Percentiles rank a stretch among this genome's conserved stretches.
phyloP scores from a whole-genome alignment of 2,329 filamentous ascomycete genomes.

The Teratosphaeria viscida region DNA sequence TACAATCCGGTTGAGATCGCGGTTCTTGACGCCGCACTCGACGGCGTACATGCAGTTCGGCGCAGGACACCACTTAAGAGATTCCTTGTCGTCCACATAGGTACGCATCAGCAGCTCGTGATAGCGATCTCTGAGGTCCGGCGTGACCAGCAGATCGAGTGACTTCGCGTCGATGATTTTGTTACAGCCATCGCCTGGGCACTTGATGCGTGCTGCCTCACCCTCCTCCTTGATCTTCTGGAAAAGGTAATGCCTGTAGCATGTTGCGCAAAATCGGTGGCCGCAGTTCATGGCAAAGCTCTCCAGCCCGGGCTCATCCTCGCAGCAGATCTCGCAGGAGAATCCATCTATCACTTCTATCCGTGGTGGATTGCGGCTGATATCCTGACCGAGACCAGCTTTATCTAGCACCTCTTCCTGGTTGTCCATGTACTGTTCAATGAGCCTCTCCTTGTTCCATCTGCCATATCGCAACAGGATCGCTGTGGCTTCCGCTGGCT shows the following conservation, averaged over 20 bases:
- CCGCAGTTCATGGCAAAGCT: conserved; percentile 93
- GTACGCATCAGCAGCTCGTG: conserved; percentile 79
- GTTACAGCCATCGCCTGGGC: conserved; percentile 76
- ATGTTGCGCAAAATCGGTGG: conserved; percentile 85
- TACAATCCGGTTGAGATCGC: conserved; percentile 73
- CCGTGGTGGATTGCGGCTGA: conserved; percentile 48
- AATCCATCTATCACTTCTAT: conserved; percentile 67
- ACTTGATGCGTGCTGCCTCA: conserved; percentile 89
- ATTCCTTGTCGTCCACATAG: conserved; percentile 94
- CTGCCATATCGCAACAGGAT: conserved; percentile 81
- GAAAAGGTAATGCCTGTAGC: conserved; percentile 79
- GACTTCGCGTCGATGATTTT: conserved; percentile 86
- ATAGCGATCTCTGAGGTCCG: conserved; percentile 55
- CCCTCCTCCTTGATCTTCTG: conserved; percentile 95
- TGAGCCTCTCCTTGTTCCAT: conserved; percentile 93
- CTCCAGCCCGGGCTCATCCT: conserved; percentile 65
- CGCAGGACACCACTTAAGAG: conserved; percentile 93
- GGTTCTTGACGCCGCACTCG: conserved; percentile 78
- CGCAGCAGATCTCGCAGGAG: conserved; percentile 89
- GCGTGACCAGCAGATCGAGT: conserved; percentile 61
- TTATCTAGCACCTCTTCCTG: conserved; percentile 69
- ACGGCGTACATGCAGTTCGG: conserved; percentile 94
- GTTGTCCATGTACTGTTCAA: conserved; percentile 93
- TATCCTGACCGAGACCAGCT: conserved; percentile 64
- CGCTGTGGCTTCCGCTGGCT: conserved; percentile 79